phyloP scores from a whole-genome alignment of 2,329 filamentous ascomycete species.

The Colletotrichum cordylinicola region DNA sequence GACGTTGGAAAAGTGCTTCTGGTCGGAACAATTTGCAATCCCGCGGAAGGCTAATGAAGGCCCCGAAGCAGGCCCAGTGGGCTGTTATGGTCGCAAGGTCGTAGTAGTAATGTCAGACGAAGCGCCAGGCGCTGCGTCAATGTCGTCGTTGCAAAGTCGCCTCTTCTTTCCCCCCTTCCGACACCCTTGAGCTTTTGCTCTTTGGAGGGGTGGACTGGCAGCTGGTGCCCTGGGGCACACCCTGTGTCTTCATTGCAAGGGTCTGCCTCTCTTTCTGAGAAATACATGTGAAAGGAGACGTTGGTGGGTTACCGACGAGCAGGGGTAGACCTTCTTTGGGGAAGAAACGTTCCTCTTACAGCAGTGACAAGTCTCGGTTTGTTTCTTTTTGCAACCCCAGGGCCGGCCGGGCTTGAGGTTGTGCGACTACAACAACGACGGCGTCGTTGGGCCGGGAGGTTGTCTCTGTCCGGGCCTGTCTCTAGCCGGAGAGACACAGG shows the following conservation, averaged over 20 bases:
- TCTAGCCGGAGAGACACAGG: constrained; percentile 14
- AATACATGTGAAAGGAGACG: constrained; percentile 17
- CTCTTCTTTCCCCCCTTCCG: not conserved
- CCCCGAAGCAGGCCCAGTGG: not conserved
- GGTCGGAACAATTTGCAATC: constrained; percentile 2
- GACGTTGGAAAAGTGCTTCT: not conserved
- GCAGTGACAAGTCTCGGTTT: constrained; percentile 7
- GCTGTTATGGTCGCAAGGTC: not conserved
- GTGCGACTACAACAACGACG: not conserved
- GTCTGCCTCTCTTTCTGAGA: not conserved
- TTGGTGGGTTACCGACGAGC: constrained; percentile 7
- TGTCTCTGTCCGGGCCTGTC: constrained; percentile 15
- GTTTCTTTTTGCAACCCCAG: constrained; percentile 2
- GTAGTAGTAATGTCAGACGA: constrained; percentile 14
- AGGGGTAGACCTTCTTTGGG: constrained; percentile 9
- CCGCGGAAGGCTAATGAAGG: constrained; percentile 18
- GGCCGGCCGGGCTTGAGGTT: not conserved
- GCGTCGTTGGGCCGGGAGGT: not conserved
- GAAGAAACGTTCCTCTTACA: constrained; percentile 12
- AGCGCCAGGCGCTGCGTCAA: constrained; percentile 8
- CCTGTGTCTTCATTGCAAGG: not conserved
- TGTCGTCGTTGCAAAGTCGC: constrained; percentile 4
- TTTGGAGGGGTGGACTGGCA: not conserved
- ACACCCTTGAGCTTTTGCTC: not conserved
- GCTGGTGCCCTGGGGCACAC: not conserved